phyloP scores from a whole-genome alignment of 2,329 filamentous ascomycete species.

The Apiospora phragmitis region DNA sequence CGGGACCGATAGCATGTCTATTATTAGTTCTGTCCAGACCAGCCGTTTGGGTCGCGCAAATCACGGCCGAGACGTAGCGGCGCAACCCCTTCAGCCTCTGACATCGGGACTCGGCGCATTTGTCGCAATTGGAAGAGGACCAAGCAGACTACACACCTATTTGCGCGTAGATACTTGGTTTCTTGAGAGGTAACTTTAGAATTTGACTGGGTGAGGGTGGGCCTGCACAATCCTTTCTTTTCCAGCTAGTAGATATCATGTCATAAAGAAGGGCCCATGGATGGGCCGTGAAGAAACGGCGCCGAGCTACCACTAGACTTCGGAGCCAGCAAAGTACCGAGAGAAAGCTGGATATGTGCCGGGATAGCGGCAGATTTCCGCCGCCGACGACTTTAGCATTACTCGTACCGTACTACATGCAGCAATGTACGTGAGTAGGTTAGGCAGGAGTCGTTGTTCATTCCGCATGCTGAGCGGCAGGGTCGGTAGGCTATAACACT shows the following conservation, averaged over 20 bases:
- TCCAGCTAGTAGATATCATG: background rate
- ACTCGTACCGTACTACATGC: background rate
- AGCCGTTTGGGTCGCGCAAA: background rate
- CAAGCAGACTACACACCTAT: background rate
- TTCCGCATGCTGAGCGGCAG: background rate
- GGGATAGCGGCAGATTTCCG: background rate
- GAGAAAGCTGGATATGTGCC: background rate
- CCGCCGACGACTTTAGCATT: background rate
- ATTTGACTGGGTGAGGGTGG: background rate
- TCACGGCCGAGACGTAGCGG: background rate
- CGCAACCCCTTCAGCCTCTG: background rate
- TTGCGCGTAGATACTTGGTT: background rate
- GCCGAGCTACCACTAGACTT: slow-evolving; percentile 7
- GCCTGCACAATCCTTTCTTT: background rate
- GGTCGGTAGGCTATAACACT: background rate
- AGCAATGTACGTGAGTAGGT: background rate
- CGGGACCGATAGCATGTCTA: background rate
- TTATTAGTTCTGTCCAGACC: slow-evolving; percentile 1
- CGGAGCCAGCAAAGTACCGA: background rate
- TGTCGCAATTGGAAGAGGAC: background rate
- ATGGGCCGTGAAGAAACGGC: background rate
- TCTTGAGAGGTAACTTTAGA: background rate
- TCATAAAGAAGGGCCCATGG: background rate
- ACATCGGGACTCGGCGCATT: background rate
- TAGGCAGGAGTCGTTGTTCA: background rate